Evolutionary conservation across 2,329 filamentous ascomycete species (phyloP), one percentile per base, ranked within the genome.

Genomic region (Hypomyces perniciosus): DNA sequence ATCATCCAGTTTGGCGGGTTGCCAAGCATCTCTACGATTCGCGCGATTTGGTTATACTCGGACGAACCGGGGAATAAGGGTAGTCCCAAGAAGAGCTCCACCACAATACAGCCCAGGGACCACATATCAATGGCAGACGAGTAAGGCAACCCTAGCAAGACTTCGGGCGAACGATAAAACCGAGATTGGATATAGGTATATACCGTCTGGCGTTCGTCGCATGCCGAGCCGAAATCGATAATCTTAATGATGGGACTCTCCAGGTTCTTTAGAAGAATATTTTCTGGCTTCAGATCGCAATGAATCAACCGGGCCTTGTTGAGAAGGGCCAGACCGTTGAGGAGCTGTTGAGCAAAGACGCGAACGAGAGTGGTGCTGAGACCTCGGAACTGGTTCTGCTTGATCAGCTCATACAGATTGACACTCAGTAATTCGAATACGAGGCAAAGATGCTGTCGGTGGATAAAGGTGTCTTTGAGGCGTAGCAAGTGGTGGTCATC

Each of bases 191-290:
- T 99, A 68, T 99, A 99, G 5, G 93, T 99, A 69, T 99, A 99
- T 29, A 99, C 93, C 0, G 93, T 99, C 68, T 99, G 93, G 46
- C 93, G 85, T 72, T 99, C 93, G 68, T 99, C 93, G 68, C 93
- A 99, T 10, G 93, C 93, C 35, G 93, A 99, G 40, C 93, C 93
- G 65, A 99, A 99, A 77, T 99, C 93, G 67, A 99, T 99, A 63
- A 99, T 96, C 70, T 99, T 99, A 79, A 99, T 99, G 59, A 99
- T 97, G 3, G 93, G 93, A 62, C 92, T 97, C 68, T 99, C 93
- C 39, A 99, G 83, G 66, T 99, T 99, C 71, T 99, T 99, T 48
- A 99, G 76, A 40, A 99, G 72, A 52, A 99, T 99, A 61, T 99
- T 99, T 69, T 99, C 93, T 1, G 93, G 93, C 68, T 99, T 99